These are phyloP conservation scores for Calonectria pseudoreteaudii DNA, from an alignment of 2,329 filamentous ascomycete genomes.

Conservation along the genomic window DNA sequence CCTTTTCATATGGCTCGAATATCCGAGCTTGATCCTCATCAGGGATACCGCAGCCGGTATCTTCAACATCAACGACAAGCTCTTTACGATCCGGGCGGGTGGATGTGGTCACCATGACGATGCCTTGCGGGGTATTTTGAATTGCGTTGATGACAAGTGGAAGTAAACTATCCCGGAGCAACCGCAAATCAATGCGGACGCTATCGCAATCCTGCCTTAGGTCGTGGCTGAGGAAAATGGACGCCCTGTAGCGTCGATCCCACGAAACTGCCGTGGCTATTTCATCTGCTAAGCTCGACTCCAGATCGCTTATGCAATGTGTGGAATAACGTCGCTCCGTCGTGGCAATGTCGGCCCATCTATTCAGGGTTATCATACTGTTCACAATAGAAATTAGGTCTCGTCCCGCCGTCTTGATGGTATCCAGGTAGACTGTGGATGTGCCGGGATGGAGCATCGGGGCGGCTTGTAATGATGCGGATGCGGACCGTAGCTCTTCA, in stretches of 20 bases:
- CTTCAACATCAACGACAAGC: constrained; percentile 54
- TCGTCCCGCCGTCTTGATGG: constrained; percentile 54
- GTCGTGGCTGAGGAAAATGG: constrained; percentile 32
- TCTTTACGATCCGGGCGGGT: constrained; percentile 43
- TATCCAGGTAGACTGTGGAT: constrained; percentile 41
- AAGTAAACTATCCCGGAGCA: constrained; percentile 57
- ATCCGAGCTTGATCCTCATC: constrained; percentile 50
- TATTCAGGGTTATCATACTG: constrained; percentile 54
- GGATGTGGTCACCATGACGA: constrained; percentile 49
- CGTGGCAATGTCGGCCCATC: constrained; percentile 52
- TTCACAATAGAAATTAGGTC: constrained; percentile 59
- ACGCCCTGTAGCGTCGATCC: constrained; percentile 24
- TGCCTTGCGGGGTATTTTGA: constrained; percentile 52
- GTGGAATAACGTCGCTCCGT: constrained; percentile 45
- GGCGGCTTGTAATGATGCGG: constrained; percentile 12
- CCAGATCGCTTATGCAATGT: constrained; percentile 25
- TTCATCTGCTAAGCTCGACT: constrained; percentile 28
- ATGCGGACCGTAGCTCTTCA: constrained; percentile 50
- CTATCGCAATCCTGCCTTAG: constrained; percentile 39
- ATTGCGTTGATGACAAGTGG: constrained; percentile 56
- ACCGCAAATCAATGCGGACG: constrained; percentile 49
- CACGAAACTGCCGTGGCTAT: neutral
- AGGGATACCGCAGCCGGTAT: constrained; percentile 56
- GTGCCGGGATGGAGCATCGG: neutral
- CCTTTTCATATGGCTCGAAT: constrained; percentile 58